Base-by-base conservation (phyloP, 2,329 filamentous ascomycete species). In the Penicillium concentricum region DNA sequence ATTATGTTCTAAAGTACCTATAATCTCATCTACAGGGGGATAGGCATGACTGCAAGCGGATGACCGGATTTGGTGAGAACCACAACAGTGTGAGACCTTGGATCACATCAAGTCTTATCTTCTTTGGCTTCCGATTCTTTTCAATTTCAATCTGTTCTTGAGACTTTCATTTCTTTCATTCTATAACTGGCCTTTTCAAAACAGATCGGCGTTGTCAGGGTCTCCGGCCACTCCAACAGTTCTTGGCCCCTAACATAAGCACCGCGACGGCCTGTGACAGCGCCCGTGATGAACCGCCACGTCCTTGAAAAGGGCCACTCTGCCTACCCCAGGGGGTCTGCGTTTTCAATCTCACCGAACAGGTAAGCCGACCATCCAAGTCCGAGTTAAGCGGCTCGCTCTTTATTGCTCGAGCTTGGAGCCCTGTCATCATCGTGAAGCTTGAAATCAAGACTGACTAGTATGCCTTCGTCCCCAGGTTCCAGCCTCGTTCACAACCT, bases 261-360 rank as follows among this genome's bases (percentile, higher is more conserved):
- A 74, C 68, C 68, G 62, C 50, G 64, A 60, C 52, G 52, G 61
- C 48, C 32, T 58, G 51, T 69, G 45, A 50, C 39, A 32, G 47
- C 47, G 37, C 32, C 42, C 45, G 79, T 89, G 88, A 92, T 94
- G 86, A 90, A 93, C 74, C 86, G 91, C 80, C 91, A 96, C 76
- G 87, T 87, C 74, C 93, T 89, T 76, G 85, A 88, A 61, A 96
- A 94, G 79, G 92, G 91, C 74, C 78, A 82, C 65, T 75, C 78
- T 61, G 81, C 81, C 72, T 92, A 92, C 74, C 88, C 89, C 62
- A 83, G 87, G 62, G 84, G 83, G 59, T 87, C 78, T 70, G 90
- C 88, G 44, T 93, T 96, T 73, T 91, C 91, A 64, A 92, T 95
- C 70, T 91, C 90, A 66, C 90, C 91, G 66, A 91, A 96, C 75